Evolutionary conservation across 75 land plant species (phyloP), one percentile per base, ranked within the genome.

Genomic region (Ceratopteris richardii): DNA sequence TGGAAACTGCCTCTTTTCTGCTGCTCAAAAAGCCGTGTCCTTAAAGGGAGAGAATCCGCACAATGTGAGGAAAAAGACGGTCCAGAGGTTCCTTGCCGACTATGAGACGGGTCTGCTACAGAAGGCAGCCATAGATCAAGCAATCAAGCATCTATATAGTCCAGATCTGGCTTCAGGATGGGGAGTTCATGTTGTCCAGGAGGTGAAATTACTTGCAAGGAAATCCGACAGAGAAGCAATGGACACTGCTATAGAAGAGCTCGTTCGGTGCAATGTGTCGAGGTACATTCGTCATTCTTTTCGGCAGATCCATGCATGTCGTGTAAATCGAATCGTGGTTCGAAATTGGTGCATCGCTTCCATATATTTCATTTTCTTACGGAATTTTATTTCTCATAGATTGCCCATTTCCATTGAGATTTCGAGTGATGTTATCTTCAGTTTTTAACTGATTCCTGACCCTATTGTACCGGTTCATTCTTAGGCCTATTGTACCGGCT

Each of bases 131-230:
- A 44, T 54, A 1, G 75, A 75, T 27, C 29, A 19, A 2, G 59
- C 75, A 13, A 64, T 75, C 21, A 57, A 41, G 42, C 17, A 75
- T 29, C 6, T 75, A 29, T 75, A 75, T 55, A 9, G 36, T 1
- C 77, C 77, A 25, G 54, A 70, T 69, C 57, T 75, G n/a, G 23
- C 48, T 11, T 29, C 64, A 3, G 77, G 77, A 13, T 75, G 77
- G 77, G 75, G 77, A 7, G 77, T 75, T 3, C 77, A 75, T 44
- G 16, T 69, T 0, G 63, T 75, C n/a, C 77, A 75, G 61, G 77
- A 75, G 51, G 31, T 64, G 10, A 75, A 75, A 26, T 57, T 75
- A 12, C 77, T 75, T 9, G 77, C 74, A 19, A 46, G 26, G 4
- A 75, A 75, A 33, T 31, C n/a, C 1, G 77, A 75, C 44, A 65